Base-by-base conservation (phyloP, 441 rosid genomes). In the Hypseocharis bilobata region DNA sequence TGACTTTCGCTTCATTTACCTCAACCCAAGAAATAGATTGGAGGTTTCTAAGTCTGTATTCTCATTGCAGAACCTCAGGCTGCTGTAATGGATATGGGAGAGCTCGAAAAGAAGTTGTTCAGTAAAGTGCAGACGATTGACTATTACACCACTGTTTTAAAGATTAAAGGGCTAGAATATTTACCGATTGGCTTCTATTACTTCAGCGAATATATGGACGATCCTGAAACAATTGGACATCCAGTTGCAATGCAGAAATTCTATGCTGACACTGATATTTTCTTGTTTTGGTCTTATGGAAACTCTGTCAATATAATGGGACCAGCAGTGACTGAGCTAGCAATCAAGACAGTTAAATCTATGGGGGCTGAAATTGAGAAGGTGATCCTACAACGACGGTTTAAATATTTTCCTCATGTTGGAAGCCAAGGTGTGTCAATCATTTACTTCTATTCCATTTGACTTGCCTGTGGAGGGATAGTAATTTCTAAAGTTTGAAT, bases 221-320 rank as follows among this genome's bases (percentile, higher is more conserved):
- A 85, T 70, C 89, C 93, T 64, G 69, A 78, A 8, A 78, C 88
- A 44, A 80, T 83, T 47, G 90, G 93, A 63, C 70, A 81, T 67
- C 89, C 93, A 3, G 85, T 85, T 45, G 93, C 93, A 68, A 77
- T 87, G 87, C 90, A 87, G 81, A 85, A 75, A 77, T 87, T 83
- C 77, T 84, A 78, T 58, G 75, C 79, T 22, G 87, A 87, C 73
- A 68, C 93, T 13, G 76, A 87, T 68, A 77, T 85, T 71, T 85
- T 85, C 83, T 73, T 87, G 76, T 85, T 87, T 74, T 85, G 88
- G 89, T 87, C 89, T 3, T 87, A 83, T 0, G 89, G 89, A 0
- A 78, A 87, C 69, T 75, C 85, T 54, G 73, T 16, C 1, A 77
- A 83, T 65, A 38, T 85, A 28, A 76, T 16, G 56, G 90, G 87